Conservation (phyloP, 805 yeast genomes). For the Lipomyces mesembrius region DNA sequence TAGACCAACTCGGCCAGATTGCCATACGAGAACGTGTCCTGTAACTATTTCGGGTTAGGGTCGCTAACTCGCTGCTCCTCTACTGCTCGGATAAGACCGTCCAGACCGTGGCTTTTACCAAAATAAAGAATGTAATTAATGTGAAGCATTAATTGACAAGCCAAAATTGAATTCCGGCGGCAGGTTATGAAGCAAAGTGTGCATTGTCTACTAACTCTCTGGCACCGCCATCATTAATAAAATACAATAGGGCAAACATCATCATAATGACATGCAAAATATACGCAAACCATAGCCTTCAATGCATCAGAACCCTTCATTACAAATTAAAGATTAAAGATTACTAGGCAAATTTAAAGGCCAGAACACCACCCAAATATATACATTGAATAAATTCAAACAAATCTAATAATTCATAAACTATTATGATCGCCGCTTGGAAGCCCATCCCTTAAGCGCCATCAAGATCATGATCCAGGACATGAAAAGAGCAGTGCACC, state of each 20-base stretch:
- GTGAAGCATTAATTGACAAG: too few species aligned
- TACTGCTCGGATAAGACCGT: too few species aligned
- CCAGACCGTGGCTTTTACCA: too few species aligned
- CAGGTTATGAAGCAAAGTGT: too few species aligned
- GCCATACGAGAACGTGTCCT: slow-evolving; percentile 44
- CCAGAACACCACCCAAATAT: slow-evolving; percentile 4
- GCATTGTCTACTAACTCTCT: too few species aligned
- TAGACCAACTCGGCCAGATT: slow-evolving; percentile 74
- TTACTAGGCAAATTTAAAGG: neutral
- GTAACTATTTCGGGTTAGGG: too few species aligned
- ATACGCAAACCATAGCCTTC: neutral
- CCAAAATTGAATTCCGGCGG: too few species aligned
- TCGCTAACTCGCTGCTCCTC: too few species aligned
- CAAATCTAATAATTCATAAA: neutral
- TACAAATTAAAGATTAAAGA: neutral
- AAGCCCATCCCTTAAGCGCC: slow-evolving; percentile 47
- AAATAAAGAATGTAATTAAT: too few species aligned
- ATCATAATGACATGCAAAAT: neutral
- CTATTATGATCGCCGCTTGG: slow-evolving; percentile 21
- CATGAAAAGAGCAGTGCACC: slow-evolving; percentile 77
- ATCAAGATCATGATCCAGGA: slow-evolving; percentile 81
- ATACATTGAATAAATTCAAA: slow-evolving; percentile 1
- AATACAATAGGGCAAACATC: too few species aligned
- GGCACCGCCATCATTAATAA: too few species aligned
- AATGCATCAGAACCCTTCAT: neutral